These are phyloP conservation scores for Aquilaria malaccensis DNA, from an alignment of 345 rosid genomes.

Conservation along the genomic window DNA sequence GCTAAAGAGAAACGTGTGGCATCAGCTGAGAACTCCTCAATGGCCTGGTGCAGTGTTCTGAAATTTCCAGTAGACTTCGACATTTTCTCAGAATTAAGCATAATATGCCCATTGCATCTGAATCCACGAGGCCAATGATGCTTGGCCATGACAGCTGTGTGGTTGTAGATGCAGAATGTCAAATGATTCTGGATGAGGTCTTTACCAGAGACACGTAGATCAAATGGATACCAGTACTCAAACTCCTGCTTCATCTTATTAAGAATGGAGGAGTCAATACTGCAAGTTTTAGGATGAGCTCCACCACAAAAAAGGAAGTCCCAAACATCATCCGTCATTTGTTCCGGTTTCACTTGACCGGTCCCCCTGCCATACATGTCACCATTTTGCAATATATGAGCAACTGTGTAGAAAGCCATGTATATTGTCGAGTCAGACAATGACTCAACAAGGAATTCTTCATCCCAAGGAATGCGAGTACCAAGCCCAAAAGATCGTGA, in stretches of 20 bases:
- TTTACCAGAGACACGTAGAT: conserved; percentile 93
- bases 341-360: conserved; percentile 47
- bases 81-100: conserved; percentile 96
- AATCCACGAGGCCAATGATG: conserved; percentile 92
- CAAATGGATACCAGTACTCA: conserved; percentile 96
- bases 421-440: conserved; percentile 88
- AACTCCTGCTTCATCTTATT: conserved; percentile 89
- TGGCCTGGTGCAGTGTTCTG: conserved; percentile 76
- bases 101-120: conserved; percentile 90
- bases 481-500: conserved; percentile 99
- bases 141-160: conserved; percentile 69
- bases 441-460: conserved; percentile 83
- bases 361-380: conserved; percentile 67
- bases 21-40: conserved; percentile 84
- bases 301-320: conserved; percentile 78
- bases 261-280: conserved; percentile 48
- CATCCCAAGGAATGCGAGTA: conserved; percentile 94
- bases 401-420: conserved; percentile 91
- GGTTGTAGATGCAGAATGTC: conserved; percentile 82
- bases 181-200: conserved; percentile 96
- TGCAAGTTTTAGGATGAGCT: conserved; percentile 52
- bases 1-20: conserved; percentile 86
- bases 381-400: conserved; percentile 67
- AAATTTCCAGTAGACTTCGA: conserved; percentile 97
- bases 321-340: conserved; percentile 93